Conservation (phyloP, 2,329 filamentous ascomycete genomes). For the Beauveria scarabaeidicola region DNA sequence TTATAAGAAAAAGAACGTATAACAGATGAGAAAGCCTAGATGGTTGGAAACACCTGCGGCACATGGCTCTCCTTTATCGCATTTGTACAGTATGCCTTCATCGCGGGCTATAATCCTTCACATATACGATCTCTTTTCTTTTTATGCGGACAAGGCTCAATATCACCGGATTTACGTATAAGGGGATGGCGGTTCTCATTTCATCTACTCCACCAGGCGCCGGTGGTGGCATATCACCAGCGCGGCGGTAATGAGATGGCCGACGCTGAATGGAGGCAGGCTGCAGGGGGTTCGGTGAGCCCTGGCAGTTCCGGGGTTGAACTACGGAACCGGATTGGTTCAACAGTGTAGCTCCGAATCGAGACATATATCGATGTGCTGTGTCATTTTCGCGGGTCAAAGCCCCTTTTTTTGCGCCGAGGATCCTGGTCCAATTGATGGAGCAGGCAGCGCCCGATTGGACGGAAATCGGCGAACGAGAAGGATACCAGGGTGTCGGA, state of each 20-base stretch:
- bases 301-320: neutral
- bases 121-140: neutral
- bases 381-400: neutral
- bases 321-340: neutral
- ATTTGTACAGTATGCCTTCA: neutral
- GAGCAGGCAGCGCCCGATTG: neutral
- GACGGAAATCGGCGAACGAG: neutral
- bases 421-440: neutral
- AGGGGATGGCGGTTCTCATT: neutral
- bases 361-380: neutral
- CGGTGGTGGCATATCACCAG: neutral
- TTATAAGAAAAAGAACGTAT: neutral
- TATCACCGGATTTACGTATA: constrained; percentile 2
- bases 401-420: neutral
- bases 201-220: neutral
- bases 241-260: neutral
- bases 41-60: neutral
- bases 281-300: neutral
- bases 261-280: neutral
- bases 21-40: neutral
- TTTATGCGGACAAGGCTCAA: neutral
- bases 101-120: neutral
- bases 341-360: neutral
- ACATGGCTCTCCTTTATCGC: neutral
- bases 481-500: neutral